Conservation (phyloP, 345 rosid genomes). For the Salix viminalis region DNA sequence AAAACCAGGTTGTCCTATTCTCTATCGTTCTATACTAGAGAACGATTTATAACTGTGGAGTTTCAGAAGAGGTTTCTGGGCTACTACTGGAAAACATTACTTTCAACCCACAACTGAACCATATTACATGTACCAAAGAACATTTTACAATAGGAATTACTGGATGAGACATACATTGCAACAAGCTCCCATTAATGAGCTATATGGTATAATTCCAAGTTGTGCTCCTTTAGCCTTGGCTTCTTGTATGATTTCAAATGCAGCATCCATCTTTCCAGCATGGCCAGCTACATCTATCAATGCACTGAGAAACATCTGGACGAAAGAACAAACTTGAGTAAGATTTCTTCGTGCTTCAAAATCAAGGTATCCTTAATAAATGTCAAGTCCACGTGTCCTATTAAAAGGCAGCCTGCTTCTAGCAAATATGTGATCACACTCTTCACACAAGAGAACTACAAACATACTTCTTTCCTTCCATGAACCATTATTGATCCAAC, state of each 20-base stretch:
- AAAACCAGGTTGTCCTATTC: too few relatives aligned
- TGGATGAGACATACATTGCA: conserved; percentile 62
- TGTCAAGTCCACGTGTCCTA: background rate
- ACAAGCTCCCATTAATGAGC: conserved; percentile 99
- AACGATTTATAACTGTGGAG: background rate
- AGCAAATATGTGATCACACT: background rate
- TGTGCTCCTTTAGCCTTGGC: conserved; percentile 56
- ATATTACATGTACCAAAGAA: background rate
- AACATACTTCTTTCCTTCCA: background rate
- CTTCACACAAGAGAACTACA: background rate
- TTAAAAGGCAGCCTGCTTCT: background rate
- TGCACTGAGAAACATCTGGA: conserved; percentile 87
- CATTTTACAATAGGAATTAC: background rate
- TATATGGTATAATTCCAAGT: conserved; percentile 71
- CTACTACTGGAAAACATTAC: conserved; percentile 2
- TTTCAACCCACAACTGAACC: background rate
- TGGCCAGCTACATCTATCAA: conserved; percentile 84
- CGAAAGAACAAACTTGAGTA: conserved; percentile 6
- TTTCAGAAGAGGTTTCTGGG: background rate
- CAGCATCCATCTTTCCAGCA: conserved; percentile 70
- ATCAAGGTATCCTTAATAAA: background rate
- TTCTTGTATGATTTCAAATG: conserved; percentile 62
- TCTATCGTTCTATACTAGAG: too few relatives aligned
- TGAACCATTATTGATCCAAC: background rate
- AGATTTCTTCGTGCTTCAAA: background rate